Conservation (phyloP, 2,329 filamentous ascomycete species). For the Botryotinia globosa region DNA sequence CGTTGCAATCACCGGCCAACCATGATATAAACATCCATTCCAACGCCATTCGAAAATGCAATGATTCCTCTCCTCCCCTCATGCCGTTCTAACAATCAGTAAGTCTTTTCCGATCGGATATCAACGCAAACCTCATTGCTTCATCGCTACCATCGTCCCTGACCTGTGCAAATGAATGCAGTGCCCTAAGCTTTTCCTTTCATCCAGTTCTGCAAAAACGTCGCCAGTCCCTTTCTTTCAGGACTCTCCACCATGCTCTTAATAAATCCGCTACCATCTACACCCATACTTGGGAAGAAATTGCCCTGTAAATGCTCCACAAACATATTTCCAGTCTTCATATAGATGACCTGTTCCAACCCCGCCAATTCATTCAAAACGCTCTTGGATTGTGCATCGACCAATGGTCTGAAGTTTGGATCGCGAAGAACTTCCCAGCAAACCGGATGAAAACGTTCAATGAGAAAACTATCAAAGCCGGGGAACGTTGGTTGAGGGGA, state of each 20-base stretch:
- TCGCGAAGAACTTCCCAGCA: conserved; percentile 87
- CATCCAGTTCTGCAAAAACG: conserved; percentile 60
- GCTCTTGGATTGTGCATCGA: conserved; percentile 83
- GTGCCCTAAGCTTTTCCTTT: conserved; percentile 40
- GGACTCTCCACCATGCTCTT: conserved; percentile 55
- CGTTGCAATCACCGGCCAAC: conserved; percentile 7
- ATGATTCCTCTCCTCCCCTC: conserved; percentile 7
- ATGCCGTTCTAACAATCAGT: background rate
- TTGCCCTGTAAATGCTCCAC: conserved; percentile 63
- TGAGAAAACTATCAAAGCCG: conserved; percentile 89
- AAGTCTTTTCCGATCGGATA: background rate
- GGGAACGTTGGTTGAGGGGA: conserved; percentile 63
- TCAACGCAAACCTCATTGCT: background rate
- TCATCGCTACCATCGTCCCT: background rate
- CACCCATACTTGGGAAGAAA: conserved; percentile 63
- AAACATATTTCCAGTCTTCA: conserved; percentile 83
- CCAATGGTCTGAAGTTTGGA: conserved; percentile 71
- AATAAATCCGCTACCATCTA: conserved; percentile 60
- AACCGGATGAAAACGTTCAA: conserved; percentile 81
- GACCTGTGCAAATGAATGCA: background rate
- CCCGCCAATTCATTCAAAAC: conserved; percentile 84
- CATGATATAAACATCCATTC: conserved; percentile 13
- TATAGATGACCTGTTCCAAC: conserved; percentile 85
- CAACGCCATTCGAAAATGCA: conserved; percentile 17
- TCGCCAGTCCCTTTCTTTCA: conserved; percentile 60